Conservation (phyloP, 441 rosid species). For the Jatropha multifida region DNA sequence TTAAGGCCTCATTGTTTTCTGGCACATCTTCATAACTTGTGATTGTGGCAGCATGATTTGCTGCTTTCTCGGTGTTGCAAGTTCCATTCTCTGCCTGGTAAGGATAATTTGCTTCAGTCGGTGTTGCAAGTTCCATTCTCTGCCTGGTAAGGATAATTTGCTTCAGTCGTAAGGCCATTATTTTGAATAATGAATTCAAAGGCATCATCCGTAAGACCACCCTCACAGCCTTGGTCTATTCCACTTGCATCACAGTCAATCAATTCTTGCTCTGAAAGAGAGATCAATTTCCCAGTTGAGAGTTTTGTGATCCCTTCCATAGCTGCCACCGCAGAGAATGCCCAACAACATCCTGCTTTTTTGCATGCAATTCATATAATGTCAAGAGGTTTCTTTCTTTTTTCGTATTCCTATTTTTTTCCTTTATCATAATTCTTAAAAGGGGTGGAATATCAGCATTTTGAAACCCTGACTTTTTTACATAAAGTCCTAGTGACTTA, state of each 20-base stretch:
- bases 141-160: constrained; percentile 51
- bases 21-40: constrained; percentile 66
- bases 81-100: constrained; percentile 39
- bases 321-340: constrained; percentile 78
- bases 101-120: constrained; percentile 56
- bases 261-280: constrained; percentile 70
- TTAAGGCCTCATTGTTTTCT: constrained; percentile 52
- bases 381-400: background rate
- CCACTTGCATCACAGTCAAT: constrained; percentile 68
- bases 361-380: background rate
- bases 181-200: constrained; percentile 62
- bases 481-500: constrained; percentile 18
- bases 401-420: too few relatives aligned
- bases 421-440: too few relatives aligned
- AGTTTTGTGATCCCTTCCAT: constrained; percentile 73
- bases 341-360: constrained; percentile 75
- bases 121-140: constrained; percentile 39
- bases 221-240: constrained; percentile 65
- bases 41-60: constrained; percentile 37
- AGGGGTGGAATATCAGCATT: too few relatives aligned
- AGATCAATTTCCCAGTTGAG: constrained; percentile 47
- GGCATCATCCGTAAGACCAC: constrained; percentile 73
- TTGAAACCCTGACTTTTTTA: too few relatives aligned
- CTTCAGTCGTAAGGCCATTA: constrained; percentile 60
- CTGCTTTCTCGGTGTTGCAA: constrained; percentile 40